These are phyloP conservation scores for Paxillus ammoniavirescens DNA, from an alignment of 768 basidiomycete species.

Conservation along the genomic window DNA sequence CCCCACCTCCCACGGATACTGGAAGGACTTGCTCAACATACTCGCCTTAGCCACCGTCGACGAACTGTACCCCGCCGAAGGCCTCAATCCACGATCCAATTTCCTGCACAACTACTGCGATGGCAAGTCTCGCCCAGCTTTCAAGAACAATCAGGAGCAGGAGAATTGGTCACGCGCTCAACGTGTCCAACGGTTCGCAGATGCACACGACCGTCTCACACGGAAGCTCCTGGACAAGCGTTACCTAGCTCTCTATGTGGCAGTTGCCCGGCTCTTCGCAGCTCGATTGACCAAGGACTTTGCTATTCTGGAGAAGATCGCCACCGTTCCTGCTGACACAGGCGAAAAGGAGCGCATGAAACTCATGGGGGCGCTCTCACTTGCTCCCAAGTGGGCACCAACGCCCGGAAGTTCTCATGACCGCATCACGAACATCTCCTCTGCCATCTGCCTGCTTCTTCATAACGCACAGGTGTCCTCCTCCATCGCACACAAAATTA, in stretches of 20 bases:
- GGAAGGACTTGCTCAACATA: slow-evolving; percentile 75
- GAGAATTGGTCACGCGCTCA: slow-evolving; percentile 20
- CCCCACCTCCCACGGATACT: slow-evolving; percentile 55
- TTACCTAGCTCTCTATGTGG: slow-evolving; percentile 62
- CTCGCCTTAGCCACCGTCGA: slow-evolving; percentile 56
- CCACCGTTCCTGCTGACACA: slow-evolving; percentile 31
- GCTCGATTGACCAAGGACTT: slow-evolving; percentile 50
- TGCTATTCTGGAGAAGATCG: slow-evolving; percentile 35
- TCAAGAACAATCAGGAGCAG: slow-evolving; percentile 21
- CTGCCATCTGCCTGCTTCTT: slow-evolving; percentile 58
- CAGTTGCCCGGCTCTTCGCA: slow-evolving; percentile 60
- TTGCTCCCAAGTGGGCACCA: slow-evolving; percentile 73
- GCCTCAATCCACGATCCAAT: slow-evolving; percentile 8
- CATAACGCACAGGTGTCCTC: slow-evolving; percentile 33
- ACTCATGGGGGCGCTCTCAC: slow-evolving; percentile 37
- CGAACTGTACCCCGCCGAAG: slow-evolving; percentile 35
- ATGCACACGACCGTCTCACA: slow-evolving; percentile 36
- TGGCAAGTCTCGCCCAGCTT: slow-evolving; percentile 25
- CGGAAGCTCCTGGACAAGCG: slow-evolving; percentile 45
- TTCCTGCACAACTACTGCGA: slow-evolving; percentile 26
- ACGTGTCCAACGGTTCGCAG: slow-evolving; percentile 19
- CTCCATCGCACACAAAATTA: slow-evolving; percentile 8
- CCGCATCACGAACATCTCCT: slow-evolving; percentile 59
- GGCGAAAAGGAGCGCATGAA: slow-evolving; percentile 15
- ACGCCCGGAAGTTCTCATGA: slow-evolving; percentile 59